Percentiles rank a stretch among this genome's conserved stretches.
Conservation (phyloP, 768 basidiomycete species). For the Rhodotorula graminis region DNA sequence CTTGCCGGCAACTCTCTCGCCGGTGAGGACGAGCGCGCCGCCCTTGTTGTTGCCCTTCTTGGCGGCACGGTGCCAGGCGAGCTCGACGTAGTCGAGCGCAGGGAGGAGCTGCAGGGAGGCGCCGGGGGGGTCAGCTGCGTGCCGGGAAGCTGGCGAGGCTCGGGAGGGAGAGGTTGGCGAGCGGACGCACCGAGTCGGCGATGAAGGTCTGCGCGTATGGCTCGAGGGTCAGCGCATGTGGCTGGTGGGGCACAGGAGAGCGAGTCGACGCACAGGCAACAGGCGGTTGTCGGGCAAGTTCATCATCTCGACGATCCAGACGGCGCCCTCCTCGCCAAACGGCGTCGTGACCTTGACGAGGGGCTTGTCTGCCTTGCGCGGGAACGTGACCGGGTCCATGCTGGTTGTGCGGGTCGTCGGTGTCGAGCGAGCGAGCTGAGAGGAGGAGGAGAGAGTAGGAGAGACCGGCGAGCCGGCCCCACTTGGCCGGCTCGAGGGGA, state of each 20-base stretch:
- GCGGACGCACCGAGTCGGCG: constrained; percentile 13
- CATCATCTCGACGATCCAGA: constrained; percentile 16
- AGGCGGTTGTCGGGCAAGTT: constrained; percentile 30
- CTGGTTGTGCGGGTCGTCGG: too few relatives aligned
- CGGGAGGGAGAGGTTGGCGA: too few relatives aligned
- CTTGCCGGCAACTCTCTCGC: constrained; percentile 30
- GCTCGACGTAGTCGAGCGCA: constrained; percentile 33
- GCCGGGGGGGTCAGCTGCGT: neutral
- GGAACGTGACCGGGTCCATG: constrained; percentile 10
- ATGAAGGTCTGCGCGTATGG: constrained; percentile 18
- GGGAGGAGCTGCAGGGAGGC: constrained; percentile 18
- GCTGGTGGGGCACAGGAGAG: neutral
- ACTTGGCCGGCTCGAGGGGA: too few relatives aligned
- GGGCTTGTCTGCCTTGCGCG: neutral
- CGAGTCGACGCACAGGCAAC: constrained; percentile 12
- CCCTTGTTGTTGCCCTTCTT: constrained; percentile 19
- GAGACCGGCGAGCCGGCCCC: too few relatives aligned
- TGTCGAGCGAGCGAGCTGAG: too few relatives aligned
- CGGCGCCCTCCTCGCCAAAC: neutral
- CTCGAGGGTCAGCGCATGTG: too few relatives aligned
- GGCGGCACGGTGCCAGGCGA: constrained; percentile 1
- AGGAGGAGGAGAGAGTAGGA: too few relatives aligned
- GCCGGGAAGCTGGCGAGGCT: too few relatives aligned
- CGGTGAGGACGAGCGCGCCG: constrained; percentile 32
- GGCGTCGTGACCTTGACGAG: constrained; percentile 6